Evolutionary conservation across 2,329 filamentous ascomycete species (phyloP), one percentile per base, ranked within the genome.

Genomic region (Colletotrichum spinosum): DNA sequence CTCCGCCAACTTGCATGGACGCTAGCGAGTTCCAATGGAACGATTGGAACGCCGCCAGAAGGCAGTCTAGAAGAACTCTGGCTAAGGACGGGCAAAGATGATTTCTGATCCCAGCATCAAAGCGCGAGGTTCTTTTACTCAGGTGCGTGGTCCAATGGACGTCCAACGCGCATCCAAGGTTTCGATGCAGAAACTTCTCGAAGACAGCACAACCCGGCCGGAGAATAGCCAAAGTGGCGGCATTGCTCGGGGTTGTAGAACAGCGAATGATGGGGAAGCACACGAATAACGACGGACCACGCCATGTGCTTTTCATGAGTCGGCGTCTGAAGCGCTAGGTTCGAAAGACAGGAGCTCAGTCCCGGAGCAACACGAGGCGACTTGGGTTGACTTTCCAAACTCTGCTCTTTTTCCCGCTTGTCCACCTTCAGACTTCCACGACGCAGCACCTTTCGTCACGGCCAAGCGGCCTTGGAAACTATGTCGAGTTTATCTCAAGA

Each of bases 21-120:
- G 25, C 35, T 10, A 48, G 46, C 45, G 42, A 39, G 51, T 25
- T 33, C 57, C 25, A 37, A 50, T 52, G 25, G 62, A 65, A 62
- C 52, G 25, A 55, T 50, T 51, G 34, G 57, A 61, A 55, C 45
- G 34, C 39, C 58, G n/a, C 48, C 52, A 56, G 62, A 65, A 65
- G 62, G 51, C 39, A 15, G n/a, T 61, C 58, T 53, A 52, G 58
- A 62, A 65, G 58, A 62, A 62, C 58, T 52, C 56, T 62, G 41
- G 15, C 58, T 52, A 34, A 52, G 42, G n/a, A 25, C 51, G 58
- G 15, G 33, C 12, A 42, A 38, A 56, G 39, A 39, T 13, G 52
- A 49, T 51, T 13, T 17, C 46, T 12, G 38, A 11, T 39, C 8
- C 3, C 34, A 39, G 11, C 25, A 34, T 55, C 56, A 55, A 41